Percentiles rank a stretch among this genome's conserved stretches.
Evolutionary conservation across 2,329 filamentous ascomycete genomes (phyloP).

Genomic region (Colletotrichum tanaceti): DNA sequence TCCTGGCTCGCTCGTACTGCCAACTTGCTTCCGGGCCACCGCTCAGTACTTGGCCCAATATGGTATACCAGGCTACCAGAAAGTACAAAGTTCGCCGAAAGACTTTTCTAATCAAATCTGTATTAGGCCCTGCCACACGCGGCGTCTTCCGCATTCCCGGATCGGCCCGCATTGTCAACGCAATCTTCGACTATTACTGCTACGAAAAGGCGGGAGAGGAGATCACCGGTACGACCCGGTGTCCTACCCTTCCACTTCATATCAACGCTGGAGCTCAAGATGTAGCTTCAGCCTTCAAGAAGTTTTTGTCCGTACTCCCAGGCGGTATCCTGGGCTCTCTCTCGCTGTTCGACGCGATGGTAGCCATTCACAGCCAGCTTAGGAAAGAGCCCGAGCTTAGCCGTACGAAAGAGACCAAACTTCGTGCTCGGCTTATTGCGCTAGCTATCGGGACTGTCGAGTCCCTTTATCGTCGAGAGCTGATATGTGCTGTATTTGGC

Average conservation of each 20-base stretch:
- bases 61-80: slow-evolving; percentile 56
- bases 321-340: slow-evolving; percentile 75
- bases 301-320: slow-evolving; percentile 70
- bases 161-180: slow-evolving; percentile 65
- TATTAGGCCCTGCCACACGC: slow-evolving; percentile 56
- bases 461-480: slow-evolving; percentile 69
- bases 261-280: slow-evolving; percentile 72
- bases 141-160: slow-evolving; percentile 75
- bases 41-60: slow-evolving; percentile 73
- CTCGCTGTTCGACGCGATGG: slow-evolving; percentile 69
- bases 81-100: too few relatives aligned
- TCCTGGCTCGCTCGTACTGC: slow-evolving; percentile 67
- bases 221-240: slow-evolving; percentile 68
- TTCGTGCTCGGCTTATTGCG: slow-evolving; percentile 74
- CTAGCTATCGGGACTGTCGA: slow-evolving; percentile 70
- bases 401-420: slow-evolving; percentile 64
- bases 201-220: slow-evolving; percentile 58
- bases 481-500: slow-evolving; percentile 76
- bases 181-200: slow-evolving; percentile 74
- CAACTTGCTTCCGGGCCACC: slow-evolving; percentile 74
- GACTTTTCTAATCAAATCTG: slow-evolving; percentile 38
- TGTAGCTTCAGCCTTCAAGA: slow-evolving; percentile 75
- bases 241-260: slow-evolving; percentile 69
- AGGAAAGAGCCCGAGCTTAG: slow-evolving; percentile 63
- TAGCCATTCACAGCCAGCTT: slow-evolving; percentile 69